These are phyloP conservation scores for Salix arbutifolia DNA, from an alignment of 345 rosid genomes.

Conservation along the genomic window DNA sequence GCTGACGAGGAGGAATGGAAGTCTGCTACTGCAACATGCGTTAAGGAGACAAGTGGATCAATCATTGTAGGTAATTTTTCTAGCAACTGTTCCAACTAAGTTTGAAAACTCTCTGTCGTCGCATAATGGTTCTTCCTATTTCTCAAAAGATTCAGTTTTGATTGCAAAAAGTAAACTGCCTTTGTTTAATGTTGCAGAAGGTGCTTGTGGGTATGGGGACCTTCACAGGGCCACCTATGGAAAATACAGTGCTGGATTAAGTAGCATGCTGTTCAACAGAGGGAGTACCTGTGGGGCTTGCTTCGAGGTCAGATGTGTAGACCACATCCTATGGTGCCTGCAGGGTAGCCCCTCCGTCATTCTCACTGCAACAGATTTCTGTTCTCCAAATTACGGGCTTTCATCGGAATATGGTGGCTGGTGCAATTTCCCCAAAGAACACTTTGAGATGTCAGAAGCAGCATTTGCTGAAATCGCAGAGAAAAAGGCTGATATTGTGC, in stretches of 20 bases:
- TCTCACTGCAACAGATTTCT: slow-evolving; percentile 89
- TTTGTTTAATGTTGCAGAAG: slow-evolving; percentile 45
- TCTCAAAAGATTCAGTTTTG: not conserved
- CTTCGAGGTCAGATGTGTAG: slow-evolving; percentile 79
- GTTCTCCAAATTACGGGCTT: slow-evolving; percentile 85
- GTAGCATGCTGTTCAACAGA: slow-evolving; percentile 69
- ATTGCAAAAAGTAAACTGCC: not conserved
- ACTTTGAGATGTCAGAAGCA: slow-evolving; percentile 83
- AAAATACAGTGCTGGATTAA: slow-evolving; percentile 67
- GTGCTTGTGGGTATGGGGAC: slow-evolving; percentile 94
- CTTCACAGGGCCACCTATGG: slow-evolving; percentile 68
- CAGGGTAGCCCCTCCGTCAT: slow-evolving; percentile 77
- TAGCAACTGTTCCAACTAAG: not conserved
- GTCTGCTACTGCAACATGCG: slow-evolving; percentile 81
- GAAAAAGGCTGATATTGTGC: slow-evolving; percentile 61
- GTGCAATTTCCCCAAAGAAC: slow-evolving; percentile 90
- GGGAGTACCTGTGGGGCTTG: slow-evolving; percentile 93
- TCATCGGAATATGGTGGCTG: slow-evolving; percentile 83
- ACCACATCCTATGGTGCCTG: slow-evolving; percentile 78
- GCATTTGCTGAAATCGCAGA: slow-evolving; percentile 83
- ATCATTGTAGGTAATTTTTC: slow-evolving; percentile 52
- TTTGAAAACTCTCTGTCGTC: not conserved
- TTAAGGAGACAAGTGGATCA: slow-evolving; percentile 56
- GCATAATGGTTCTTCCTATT: slow-evolving; percentile 1
- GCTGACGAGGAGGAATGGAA: slow-evolving; percentile 57